Evolutionary conservation across 169 alveolate genomes (phyloP).

Genomic region (Cryptosporidium meleagridis): DNA sequence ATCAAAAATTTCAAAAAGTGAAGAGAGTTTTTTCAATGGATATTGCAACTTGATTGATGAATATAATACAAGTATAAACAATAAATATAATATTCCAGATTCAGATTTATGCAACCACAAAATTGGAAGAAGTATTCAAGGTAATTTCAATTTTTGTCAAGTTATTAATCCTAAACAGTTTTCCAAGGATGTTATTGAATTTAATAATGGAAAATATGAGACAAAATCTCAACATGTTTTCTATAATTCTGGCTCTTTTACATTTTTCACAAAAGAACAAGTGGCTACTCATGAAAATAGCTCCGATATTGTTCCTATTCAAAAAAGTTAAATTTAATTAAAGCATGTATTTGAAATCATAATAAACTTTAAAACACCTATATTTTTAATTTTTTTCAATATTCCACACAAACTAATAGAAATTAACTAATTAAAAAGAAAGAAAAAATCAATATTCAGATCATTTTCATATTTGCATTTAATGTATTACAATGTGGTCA

Average conservation of each 20-base stretch:
- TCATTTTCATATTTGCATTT: background rate
- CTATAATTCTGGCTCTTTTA: conserved; percentile 57
- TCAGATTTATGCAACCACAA: conserved; percentile 49
- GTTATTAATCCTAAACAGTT: background rate
- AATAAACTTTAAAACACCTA: no score
- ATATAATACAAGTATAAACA: conserved; percentile 31
- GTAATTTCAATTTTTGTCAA: conserved; percentile 19
- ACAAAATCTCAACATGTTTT: conserved; percentile 7
- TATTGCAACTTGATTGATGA: conserved; percentile 35
- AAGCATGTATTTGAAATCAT: background rate
- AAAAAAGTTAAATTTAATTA: background rate
- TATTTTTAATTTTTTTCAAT: background rate
- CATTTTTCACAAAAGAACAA: conserved; percentile 45
- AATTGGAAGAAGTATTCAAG: background rate
- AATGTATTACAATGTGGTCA: background rate
- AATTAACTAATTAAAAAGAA: no score
- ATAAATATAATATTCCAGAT: conserved; percentile 43
- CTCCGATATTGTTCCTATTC: conserved; percentile 22
- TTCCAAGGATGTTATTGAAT: conserved; percentile 12
- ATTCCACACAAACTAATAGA: background rate
- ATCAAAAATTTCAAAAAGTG: conserved; percentile 51
- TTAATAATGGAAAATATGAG: conserved; percentile 20
- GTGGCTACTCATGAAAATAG: background rate
- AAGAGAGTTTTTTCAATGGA: conserved; percentile 13
- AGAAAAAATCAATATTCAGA: no score